Percentiles rank a stretch among this genome's conserved stretches.
Evolutionary conservation across 805 yeast species (phyloP).

Genomic region (Barnettozyma vustinii): DNA sequence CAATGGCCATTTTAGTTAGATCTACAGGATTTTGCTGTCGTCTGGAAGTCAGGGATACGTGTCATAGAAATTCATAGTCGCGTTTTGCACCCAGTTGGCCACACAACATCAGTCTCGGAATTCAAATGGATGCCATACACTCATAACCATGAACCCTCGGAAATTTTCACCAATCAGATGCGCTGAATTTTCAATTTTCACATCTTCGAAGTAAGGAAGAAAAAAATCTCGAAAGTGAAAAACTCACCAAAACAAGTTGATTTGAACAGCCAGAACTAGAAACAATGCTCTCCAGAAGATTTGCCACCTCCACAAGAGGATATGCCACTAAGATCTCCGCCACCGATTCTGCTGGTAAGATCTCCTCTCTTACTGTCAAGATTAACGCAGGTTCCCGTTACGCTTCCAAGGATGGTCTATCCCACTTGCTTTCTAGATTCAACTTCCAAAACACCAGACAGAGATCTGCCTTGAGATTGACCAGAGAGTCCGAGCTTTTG

Average conservation of each 20-base stretch:
- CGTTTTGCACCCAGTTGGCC: no score
- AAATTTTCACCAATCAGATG: conserved; percentile 19
- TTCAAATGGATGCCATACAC: not conserved
- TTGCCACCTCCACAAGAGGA: conserved; percentile 27
- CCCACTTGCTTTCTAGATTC: conserved; percentile 81
- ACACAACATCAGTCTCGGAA: not conserved
- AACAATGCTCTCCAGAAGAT: conserved; percentile 25
- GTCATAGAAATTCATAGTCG: not conserved
- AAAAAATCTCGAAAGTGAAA: conserved; percentile 6
- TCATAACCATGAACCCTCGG: conserved; percentile 1
- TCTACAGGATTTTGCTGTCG: not conserved
- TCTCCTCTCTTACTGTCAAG: conserved; percentile 73
- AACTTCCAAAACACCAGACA: conserved; percentile 76
- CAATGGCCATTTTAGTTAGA: conserved; percentile 26
- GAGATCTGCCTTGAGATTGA: conserved; percentile 86
- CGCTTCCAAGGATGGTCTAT: conserved; percentile 64
- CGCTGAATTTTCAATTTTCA: conserved; percentile 22
- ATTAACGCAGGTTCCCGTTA: conserved; percentile 85
- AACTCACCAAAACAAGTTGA: not conserved
- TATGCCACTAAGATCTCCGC: conserved; percentile 42
- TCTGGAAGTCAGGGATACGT: not conserved
- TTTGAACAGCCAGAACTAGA: not conserved
- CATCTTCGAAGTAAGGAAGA: conserved; percentile 2
- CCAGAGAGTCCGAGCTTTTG: conserved; percentile 89
- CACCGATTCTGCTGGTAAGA: conserved; percentile 53